Evolutionary conservation across 2,329 filamentous ascomycete species (phyloP).

Genomic region (Fusarium sp.): DNA sequence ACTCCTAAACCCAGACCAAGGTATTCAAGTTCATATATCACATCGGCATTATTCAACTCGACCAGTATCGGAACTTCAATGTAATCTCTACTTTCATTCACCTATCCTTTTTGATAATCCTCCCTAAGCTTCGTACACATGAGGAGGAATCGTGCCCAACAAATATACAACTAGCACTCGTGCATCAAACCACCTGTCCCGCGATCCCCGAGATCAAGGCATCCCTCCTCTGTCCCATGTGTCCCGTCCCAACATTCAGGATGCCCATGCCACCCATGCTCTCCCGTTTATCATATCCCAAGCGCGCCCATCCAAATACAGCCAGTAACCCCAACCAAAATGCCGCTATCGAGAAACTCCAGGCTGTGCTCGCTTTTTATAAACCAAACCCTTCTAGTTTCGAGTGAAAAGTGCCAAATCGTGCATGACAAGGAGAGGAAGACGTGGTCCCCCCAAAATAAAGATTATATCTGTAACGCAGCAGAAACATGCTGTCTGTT

Average conservation of each 20-base stretch:
- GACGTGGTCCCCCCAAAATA: constrained; percentile 1
- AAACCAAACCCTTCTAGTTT: constrained; percentile 25
- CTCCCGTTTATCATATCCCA: constrained; percentile 4
- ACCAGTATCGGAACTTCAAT: not conserved
- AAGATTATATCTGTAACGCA: constrained; percentile 29
- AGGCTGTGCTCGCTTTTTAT: constrained; percentile 37
- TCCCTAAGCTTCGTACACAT: not conserved
- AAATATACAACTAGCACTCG: not conserved
- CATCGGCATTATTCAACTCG: not conserved
- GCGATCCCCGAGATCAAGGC: not conserved
- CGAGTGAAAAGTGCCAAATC: constrained; percentile 13
- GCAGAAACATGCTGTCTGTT: constrained; percentile 17
- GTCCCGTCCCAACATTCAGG: constrained; percentile 1
- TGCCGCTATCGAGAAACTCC: constrained; percentile 38
- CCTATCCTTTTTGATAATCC: not conserved
- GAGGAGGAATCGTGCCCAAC: not conserved
- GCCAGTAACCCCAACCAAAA: constrained; percentile 18
- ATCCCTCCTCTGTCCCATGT: not conserved
- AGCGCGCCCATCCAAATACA: not conserved
- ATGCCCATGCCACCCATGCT: not conserved
- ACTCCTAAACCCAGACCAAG: too few species aligned
- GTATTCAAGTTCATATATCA: not conserved
- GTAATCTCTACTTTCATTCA: not conserved
- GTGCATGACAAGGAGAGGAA: constrained; percentile 11
- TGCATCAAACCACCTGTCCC: not conserved